phyloP scores from a whole-genome alignment of 495 filamentous ascomycete species.

The Pseudevernia furfuracea region DNA sequence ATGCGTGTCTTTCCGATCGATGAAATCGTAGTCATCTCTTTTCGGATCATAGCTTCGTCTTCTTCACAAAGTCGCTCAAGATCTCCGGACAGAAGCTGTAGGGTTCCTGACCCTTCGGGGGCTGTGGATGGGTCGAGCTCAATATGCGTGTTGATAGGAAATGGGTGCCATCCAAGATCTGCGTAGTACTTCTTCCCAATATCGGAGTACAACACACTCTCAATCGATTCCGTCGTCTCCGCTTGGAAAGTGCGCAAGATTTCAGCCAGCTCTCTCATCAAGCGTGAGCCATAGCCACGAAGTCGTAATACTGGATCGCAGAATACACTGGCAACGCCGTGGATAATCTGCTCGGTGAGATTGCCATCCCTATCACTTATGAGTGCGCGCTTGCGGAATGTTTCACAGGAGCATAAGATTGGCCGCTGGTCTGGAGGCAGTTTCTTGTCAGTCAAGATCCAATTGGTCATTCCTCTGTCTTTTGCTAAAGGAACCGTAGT shows the following conservation, averaged over 20 bases:
- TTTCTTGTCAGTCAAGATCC: conserved; percentile 20
- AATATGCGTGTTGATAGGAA: conserved; percentile 11
- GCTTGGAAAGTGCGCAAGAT: conserved; percentile 18
- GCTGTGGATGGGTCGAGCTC: conserved; percentile 3
- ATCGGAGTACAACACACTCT: conserved; percentile 23
- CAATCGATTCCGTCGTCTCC: conserved; percentile 12
- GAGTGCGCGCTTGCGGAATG: conserved; percentile 19
- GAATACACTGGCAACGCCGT: conserved; percentile 26
- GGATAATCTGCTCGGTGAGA: conserved; percentile 21
- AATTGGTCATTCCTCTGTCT: conserved; percentile 23
- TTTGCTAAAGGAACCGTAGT: conserved; percentile 24
- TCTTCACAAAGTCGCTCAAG: conserved; percentile 16
- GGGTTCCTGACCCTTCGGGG: neutral
- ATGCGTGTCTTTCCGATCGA: neutral
- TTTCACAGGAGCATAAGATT: conserved; percentile 24
- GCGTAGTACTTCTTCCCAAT: conserved; percentile 20
- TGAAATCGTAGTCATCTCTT: neutral
- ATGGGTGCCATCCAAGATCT: conserved; percentile 18
- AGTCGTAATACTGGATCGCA: conserved; percentile 14
- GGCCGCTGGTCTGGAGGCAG: conserved; percentile 17
- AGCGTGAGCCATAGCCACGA: conserved; percentile 21
- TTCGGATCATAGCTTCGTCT: conserved; percentile 17
- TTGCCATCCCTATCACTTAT: conserved; percentile 11
- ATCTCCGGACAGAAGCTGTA: neutral
- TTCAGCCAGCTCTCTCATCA: conserved; percentile 24